phyloP scores from a whole-genome alignment of 2,329 filamentous ascomycete species.

The Paraphoma chrysanthemicola region DNA sequence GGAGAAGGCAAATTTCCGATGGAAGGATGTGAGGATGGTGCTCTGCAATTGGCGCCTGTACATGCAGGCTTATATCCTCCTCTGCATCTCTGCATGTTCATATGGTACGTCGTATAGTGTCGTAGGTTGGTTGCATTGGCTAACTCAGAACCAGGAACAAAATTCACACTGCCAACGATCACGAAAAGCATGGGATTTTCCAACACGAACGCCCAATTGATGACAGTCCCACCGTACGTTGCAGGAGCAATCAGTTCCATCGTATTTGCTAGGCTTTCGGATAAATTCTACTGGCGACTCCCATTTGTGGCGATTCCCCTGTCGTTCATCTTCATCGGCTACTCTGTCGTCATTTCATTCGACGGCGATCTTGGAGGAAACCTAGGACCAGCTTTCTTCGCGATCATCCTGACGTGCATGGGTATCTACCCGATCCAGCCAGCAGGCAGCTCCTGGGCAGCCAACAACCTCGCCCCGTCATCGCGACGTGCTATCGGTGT shows the following conservation, averaged over 20 bases:
- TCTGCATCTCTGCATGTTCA: constrained; percentile 32
- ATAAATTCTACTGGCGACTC: constrained; percentile 34
- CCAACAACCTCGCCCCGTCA: constrained; percentile 38
- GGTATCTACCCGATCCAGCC: constrained; percentile 47
- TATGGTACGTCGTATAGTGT: constrained; percentile 22
- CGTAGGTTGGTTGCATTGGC: background rate
- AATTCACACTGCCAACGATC: constrained; percentile 39
- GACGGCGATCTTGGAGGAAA: constrained; percentile 49
- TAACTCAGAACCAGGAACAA: constrained; percentile 19
- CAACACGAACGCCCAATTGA: constrained; percentile 37
- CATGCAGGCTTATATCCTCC: constrained; percentile 37
- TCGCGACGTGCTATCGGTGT: constrained; percentile 41
- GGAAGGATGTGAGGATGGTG: constrained; percentile 34
- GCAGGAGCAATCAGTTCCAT: constrained; percentile 32
- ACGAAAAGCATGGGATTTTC: constrained; percentile 38
- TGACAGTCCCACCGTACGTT: constrained; percentile 37
- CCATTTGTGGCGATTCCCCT: constrained; percentile 39
- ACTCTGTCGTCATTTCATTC: constrained; percentile 48
- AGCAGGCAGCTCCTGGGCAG: constrained; percentile 36
- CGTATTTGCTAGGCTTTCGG: constrained; percentile 28
- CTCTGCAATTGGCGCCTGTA: constrained; percentile 37
- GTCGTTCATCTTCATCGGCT: constrained; percentile 41
- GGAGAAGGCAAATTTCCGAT: constrained; percentile 22
- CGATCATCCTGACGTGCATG: constrained; percentile 53
- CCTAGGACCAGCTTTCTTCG: constrained; percentile 54